Conservation (phyloP, 495 filamentous ascomycete genomes). For the Tuber brumale region DNA sequence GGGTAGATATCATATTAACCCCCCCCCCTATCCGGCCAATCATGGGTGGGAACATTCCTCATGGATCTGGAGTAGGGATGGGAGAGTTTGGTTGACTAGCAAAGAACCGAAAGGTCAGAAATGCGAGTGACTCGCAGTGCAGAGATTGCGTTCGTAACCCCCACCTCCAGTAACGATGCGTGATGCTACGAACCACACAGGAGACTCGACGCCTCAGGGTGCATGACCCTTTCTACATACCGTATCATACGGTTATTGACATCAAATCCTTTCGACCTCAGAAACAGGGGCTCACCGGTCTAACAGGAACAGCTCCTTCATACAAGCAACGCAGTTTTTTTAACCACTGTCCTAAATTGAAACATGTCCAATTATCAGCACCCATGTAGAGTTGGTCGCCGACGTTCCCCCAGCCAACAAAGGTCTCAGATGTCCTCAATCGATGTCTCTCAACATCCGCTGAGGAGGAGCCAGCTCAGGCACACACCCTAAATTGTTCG, state of each 20-base stretch:
- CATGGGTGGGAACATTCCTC: slow-evolving; percentile 16
- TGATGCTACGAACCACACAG: slow-evolving; percentile 26
- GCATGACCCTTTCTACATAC: slow-evolving; percentile 22
- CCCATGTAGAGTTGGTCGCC: slow-evolving; percentile 17
- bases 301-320: not conserved
- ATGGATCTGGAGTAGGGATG: not conserved
- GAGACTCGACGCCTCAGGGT: slow-evolving; percentile 15
- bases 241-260: not conserved
- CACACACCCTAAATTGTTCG: not conserved
- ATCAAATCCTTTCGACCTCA: not conserved
- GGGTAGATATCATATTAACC: slow-evolving; percentile 19
- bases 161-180: slow-evolving; percentile 28
- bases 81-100: not conserved
- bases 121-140: slow-evolving; percentile 25
- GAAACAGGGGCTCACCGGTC: not conserved
- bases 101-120: slow-evolving; percentile 2
- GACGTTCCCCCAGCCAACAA: slow-evolving; percentile 33
- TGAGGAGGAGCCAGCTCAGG: slow-evolving; percentile 1
- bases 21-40: slow-evolving; percentile 25
- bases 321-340: not conserved
- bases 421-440: slow-evolving; percentile 30
- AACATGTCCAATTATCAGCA: not conserved
- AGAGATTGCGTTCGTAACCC: slow-evolving; percentile 35
- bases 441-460: not conserved
- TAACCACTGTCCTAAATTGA: not conserved